These are phyloP conservation scores for Xylariaceae sp. DNA, from an alignment of 2,329 filamentous ascomycete species.

Conservation along the genomic window DNA sequence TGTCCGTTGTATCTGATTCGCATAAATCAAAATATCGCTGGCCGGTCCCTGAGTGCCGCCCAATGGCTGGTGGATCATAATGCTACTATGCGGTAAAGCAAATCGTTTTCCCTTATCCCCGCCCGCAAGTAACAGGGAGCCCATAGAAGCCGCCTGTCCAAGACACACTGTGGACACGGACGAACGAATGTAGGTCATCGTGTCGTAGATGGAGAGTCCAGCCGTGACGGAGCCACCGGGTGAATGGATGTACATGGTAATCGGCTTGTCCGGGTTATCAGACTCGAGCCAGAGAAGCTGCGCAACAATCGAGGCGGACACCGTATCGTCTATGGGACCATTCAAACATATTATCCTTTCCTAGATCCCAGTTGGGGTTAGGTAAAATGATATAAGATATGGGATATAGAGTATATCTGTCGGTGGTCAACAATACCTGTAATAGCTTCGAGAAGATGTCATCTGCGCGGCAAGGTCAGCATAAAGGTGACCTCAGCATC, in stretches of 20 bases:
- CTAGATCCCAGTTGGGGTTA: conserved; percentile 42
- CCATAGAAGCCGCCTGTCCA: conserved; percentile 94
- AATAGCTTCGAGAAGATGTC: conserved; percentile 82
- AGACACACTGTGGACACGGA: conserved; percentile 95
- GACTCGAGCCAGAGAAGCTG: conserved; percentile 98
- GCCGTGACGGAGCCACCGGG: conserved; percentile 92
- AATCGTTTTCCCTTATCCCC: conserved; percentile 84
- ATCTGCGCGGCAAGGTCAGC: conserved; percentile 51
- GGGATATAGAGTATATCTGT: too few species aligned
- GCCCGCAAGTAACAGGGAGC: conserved; percentile 82
- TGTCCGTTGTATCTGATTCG: conserved; percentile 91
- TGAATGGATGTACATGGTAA: conserved; percentile 97
- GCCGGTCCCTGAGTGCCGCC: conserved; percentile 70
- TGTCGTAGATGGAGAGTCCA: conserved; percentile 91
- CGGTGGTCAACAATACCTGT: conserved; percentile 55
- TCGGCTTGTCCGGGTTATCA: conserved; percentile 90
- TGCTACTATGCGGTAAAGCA: conserved; percentile 86
- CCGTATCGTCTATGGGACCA: conserved; percentile 84
- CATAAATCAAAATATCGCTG: conserved; percentile 92
- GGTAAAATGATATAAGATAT: conserved; percentile 16
- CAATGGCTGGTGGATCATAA: conserved; percentile 97
- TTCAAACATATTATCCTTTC: conserved; percentile 96
- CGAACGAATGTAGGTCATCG: conserved; percentile 94
- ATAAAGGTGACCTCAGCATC: background rate
- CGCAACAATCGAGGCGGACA: conserved; percentile 91